These are phyloP conservation scores for Fusarium avenaceum DNA, from an alignment of 2,329 filamentous ascomycete genomes.

Conservation along the genomic window DNA sequence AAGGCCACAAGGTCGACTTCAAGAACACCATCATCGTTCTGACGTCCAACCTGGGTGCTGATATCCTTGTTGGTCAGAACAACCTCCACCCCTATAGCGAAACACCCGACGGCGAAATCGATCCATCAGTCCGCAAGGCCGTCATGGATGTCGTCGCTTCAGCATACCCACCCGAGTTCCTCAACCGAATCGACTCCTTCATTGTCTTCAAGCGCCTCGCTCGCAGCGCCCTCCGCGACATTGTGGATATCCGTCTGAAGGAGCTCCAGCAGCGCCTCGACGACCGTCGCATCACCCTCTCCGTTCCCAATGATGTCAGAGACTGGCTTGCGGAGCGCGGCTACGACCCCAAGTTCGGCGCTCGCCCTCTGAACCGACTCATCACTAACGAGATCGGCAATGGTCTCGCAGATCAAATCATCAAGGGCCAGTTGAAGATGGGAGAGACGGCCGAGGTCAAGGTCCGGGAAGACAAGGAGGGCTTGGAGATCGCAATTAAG, in stretches of 20 bases:
- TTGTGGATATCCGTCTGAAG: slow-evolving; percentile 89
- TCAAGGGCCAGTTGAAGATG: slow-evolving; percentile 82
- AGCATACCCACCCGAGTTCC: slow-evolving; percentile 88
- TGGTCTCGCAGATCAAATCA: slow-evolving; percentile 89
- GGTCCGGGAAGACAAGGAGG: slow-evolving; percentile 73
- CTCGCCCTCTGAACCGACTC: slow-evolving; percentile 88
- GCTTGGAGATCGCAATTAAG: slow-evolving; percentile 64
- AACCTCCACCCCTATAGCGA: slow-evolving; percentile 74
- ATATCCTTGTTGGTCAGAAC: slow-evolving; percentile 86
- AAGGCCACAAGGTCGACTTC: slow-evolving; percentile 97
- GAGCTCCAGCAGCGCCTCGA: slow-evolving; percentile 88
- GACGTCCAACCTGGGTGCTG: slow-evolving; percentile 93
- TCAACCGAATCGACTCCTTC: slow-evolving; percentile 97
- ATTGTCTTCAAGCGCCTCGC: slow-evolving; percentile 94
- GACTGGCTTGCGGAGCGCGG: slow-evolving; percentile 90
- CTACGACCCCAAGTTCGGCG: slow-evolving; percentile 93
- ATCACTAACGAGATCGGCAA: slow-evolving; percentile 94
- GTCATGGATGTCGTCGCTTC: slow-evolving; percentile 89
- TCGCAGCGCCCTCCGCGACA: slow-evolving; percentile 82
- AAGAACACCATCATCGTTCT: slow-evolving; percentile 96
- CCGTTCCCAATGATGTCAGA: slow-evolving; percentile 78
- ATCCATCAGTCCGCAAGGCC: slow-evolving; percentile 77
- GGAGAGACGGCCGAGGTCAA: slow-evolving; percentile 80
- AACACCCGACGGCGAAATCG: slow-evolving; percentile 75
- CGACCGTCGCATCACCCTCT: slow-evolving; percentile 84